Conservation (phyloP, 768 basidiomycete genomes). For the Podaxis sp. region DNA sequence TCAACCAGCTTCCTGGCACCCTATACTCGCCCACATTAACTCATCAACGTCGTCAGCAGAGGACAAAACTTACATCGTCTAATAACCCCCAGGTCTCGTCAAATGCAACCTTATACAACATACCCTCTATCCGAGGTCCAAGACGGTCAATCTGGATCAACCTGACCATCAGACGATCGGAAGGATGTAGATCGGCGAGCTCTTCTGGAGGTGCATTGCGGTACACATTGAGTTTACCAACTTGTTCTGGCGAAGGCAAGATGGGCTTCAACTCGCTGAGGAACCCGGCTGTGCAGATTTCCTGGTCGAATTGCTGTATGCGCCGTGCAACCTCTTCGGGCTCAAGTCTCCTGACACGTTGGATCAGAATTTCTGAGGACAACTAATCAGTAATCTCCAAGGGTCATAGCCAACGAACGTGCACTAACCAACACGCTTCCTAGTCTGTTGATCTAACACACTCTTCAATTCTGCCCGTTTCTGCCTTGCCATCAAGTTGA, state of each 20-base stretch:
- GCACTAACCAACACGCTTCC: constrained; percentile 87
- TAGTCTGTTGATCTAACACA: constrained; percentile 87
- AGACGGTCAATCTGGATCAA: constrained; percentile 93
- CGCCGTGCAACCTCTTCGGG: constrained; percentile 85
- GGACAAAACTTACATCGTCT: constrained; percentile 61
- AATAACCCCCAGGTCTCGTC: constrained; percentile 82
- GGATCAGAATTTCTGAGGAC: constrained; percentile 83
- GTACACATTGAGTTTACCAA: constrained; percentile 89
- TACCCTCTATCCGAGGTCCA: constrained; percentile 86
- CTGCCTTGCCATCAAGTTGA: constrained; percentile 83
- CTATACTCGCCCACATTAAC: constrained; percentile 35
- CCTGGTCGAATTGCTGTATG: constrained; percentile 85
- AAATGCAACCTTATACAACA: constrained; percentile 90
- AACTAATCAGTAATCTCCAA: background rate
- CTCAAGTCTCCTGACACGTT: constrained; percentile 77
- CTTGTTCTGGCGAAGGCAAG: constrained; percentile 87
- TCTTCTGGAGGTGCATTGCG: constrained; percentile 86
- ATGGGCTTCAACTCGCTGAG: constrained; percentile 85
- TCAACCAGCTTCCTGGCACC: constrained; percentile 79
- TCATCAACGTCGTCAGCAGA: background rate
- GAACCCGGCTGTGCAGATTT: constrained; percentile 86
- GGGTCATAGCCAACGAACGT: background rate
- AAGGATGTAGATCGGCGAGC: constrained; percentile 84
- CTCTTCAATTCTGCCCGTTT: constrained; percentile 89
- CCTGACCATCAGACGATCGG: constrained; percentile 96